A percentile compares a stretch with the other conserved stretches of the same genome.
Conservation (phyloP, 495 filamentous ascomycete genomes). For the Penicillium odoratum region DNA sequence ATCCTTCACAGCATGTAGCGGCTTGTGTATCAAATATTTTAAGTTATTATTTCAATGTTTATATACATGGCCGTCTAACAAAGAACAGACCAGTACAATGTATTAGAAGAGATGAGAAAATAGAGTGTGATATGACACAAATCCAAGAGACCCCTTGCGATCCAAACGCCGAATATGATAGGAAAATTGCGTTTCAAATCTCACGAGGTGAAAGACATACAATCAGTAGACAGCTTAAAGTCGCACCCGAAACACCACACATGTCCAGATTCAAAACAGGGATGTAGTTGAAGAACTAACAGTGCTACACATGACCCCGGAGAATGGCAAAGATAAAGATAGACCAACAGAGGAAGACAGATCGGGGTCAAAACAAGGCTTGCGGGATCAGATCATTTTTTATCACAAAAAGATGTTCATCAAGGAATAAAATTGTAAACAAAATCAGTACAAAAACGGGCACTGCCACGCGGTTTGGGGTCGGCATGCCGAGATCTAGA, state of each 20-base stretch:
- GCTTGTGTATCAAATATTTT: background rate
- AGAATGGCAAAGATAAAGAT: slow-evolving; percentile 3
- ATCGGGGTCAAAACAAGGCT: slow-evolving; percentile 8
- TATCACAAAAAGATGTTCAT: slow-evolving; percentile 26
- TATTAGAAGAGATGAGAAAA: slow-evolving; percentile 3
- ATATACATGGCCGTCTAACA: background rate
- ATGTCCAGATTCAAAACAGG: slow-evolving; percentile 11
- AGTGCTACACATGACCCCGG: slow-evolving; percentile 6
- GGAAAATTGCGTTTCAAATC: slow-evolving; percentile 13
- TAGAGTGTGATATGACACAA: slow-evolving; percentile 7
- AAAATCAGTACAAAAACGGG: slow-evolving; percentile 21
- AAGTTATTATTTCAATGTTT: background rate
- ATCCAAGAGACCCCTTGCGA: slow-evolving; percentile 4
- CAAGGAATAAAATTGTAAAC: slow-evolving; percentile 15
- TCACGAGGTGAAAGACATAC: slow-evolving; percentile 3
- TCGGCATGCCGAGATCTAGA: slow-evolving; percentile 34
- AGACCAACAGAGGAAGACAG: slow-evolving; percentile 5
- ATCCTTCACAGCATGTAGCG: background rate
- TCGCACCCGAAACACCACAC: slow-evolving; percentile 13
- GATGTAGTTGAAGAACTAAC: background rate
- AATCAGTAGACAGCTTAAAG: slow-evolving; percentile 7
- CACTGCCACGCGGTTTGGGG: slow-evolving; percentile 19
- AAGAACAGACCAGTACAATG: background rate
- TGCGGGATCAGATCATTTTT: slow-evolving; percentile 25
- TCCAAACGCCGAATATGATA: slow-evolving; percentile 12